Percentiles rank a stretch among this genome's conserved stretches.
Evolutionary conservation across 192 early-diverging fungal genomes (phyloP).

Genomic region (Coemansia aciculifera): DNA sequence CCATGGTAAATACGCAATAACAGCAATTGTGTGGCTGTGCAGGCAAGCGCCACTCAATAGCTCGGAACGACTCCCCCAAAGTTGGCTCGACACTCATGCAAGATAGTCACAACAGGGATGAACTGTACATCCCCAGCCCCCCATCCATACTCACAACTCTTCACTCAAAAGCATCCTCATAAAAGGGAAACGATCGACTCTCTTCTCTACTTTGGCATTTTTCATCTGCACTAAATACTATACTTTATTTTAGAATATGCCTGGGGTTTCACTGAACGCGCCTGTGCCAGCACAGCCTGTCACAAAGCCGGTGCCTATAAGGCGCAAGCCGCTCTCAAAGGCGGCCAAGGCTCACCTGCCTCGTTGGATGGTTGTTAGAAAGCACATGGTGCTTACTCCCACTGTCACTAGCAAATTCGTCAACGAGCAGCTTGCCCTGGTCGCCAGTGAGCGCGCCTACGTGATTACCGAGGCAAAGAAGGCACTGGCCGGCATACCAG

Average conservation of each 20-base stretch:
- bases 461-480: background rate
- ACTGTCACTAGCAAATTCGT: background rate
- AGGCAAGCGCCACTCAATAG: too few relatives aligned
- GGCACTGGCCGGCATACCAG: background rate
- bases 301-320: background rate
- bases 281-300: background rate
- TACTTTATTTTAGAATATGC: background rate
- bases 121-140: background rate
- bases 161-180: background rate
- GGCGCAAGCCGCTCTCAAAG: constrained; percentile 5
- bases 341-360: background rate
- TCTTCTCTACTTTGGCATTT: background rate
- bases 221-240: background rate
- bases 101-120: background rate
- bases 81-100: too few relatives aligned
- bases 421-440: background rate
- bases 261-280: background rate
- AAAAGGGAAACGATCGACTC: background rate
- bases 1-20: background rate
- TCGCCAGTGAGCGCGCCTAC: background rate
- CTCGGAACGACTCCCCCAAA: too few relatives aligned
- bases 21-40: background rate
- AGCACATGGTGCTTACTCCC: background rate
- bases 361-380: background rate
- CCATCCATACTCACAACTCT: background rate